A percentile compares a stretch with the other conserved stretches of the same genome.
These are phyloP conservation scores for Tirmania nivea DNA, from an alignment of 495 filamentous ascomycete genomes.

Conservation along the genomic window DNA sequence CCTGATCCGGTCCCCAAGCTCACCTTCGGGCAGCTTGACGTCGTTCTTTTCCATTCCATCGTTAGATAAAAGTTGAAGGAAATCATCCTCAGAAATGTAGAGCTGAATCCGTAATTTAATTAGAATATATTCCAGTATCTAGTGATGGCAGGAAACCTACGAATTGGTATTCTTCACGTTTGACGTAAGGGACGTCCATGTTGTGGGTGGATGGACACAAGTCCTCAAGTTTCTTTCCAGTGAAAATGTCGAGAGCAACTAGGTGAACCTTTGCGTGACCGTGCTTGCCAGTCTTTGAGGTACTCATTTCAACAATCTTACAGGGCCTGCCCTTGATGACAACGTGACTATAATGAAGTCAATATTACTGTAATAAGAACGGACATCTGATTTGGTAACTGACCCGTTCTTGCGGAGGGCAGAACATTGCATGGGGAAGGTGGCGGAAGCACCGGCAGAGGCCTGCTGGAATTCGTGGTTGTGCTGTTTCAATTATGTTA, in stretches of 20 bases:
- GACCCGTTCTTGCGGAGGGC: slow-evolving; percentile 95
- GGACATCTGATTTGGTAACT: slow-evolving; percentile 9
- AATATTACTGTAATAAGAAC: neutral
- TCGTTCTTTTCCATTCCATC: slow-evolving; percentile 74
- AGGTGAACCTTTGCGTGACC: slow-evolving; percentile 99
- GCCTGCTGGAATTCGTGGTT: slow-evolving; percentile 77
- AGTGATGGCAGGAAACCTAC: slow-evolving; percentile 31
- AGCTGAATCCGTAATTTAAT: neutral
- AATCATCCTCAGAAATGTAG: slow-evolving; percentile 57
- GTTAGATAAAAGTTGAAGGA: slow-evolving; percentile 82
- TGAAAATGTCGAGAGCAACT: slow-evolving; percentile 96
- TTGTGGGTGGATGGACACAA: slow-evolving; percentile 99
- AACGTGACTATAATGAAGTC: slow-evolving; percentile 28
- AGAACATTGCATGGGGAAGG: slow-evolving; percentile 97
- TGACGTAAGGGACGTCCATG: slow-evolving; percentile 96
- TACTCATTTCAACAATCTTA: slow-evolving; percentile 99
- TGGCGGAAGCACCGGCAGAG: slow-evolving; percentile 83
- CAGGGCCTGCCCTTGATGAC: slow-evolving; percentile 95
- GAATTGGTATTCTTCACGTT: slow-evolving; percentile 75
- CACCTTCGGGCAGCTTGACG: slow-evolving; percentile 78
- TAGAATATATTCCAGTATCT: neutral
- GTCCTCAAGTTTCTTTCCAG: slow-evolving; percentile 97
- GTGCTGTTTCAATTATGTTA: slow-evolving; percentile 31
- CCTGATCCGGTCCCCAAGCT: slow-evolving; percentile 59
- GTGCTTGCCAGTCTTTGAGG: slow-evolving; percentile 99